These are phyloP conservation scores for Magnaporthiopsis poae DNA, from an alignment of 2,329 filamentous ascomycete species.

Conservation along the genomic window DNA sequence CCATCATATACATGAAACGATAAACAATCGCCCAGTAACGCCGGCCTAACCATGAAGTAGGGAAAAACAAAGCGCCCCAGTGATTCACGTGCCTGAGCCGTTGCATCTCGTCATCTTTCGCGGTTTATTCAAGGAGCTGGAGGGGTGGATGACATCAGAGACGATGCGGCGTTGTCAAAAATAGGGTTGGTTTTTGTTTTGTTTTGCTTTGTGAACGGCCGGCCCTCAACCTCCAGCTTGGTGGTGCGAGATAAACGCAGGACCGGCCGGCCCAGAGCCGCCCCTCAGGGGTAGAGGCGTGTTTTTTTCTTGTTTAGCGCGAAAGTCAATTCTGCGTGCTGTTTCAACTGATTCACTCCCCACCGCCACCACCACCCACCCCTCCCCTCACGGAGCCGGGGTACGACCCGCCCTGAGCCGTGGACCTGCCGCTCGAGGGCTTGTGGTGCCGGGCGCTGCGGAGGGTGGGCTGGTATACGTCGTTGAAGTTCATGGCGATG, in stretches of 20 bases:
- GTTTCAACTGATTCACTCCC: background rate
- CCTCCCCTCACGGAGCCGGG: constrained; percentile 2
- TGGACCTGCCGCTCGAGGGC: constrained; percentile 5
- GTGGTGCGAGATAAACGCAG: too few species aligned
- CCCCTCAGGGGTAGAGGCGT: too few species aligned
- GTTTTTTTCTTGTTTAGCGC: background rate
- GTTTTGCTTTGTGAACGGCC: background rate
- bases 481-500: constrained; percentile 98
- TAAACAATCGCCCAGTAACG: background rate
- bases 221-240: background rate
- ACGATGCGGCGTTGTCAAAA: background rate
- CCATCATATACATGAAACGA: background rate
- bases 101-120: background rate
- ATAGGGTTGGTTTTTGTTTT: background rate
- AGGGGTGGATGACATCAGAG: background rate
- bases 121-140: background rate
- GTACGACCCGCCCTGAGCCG: background rate
- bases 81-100: too few species aligned
- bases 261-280: too few species aligned
- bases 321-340: background rate
- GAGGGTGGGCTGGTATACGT: constrained; percentile 68
- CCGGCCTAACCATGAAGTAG: background rate
- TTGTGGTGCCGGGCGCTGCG: constrained; percentile 5
- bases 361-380: background rate
- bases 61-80: background rate